Percentiles rank a stretch among this genome's conserved stretches.
Evolutionary conservation across 768 basidiomycete genomes (phyloP).

Genomic region (Lactarius tabidus): DNA sequence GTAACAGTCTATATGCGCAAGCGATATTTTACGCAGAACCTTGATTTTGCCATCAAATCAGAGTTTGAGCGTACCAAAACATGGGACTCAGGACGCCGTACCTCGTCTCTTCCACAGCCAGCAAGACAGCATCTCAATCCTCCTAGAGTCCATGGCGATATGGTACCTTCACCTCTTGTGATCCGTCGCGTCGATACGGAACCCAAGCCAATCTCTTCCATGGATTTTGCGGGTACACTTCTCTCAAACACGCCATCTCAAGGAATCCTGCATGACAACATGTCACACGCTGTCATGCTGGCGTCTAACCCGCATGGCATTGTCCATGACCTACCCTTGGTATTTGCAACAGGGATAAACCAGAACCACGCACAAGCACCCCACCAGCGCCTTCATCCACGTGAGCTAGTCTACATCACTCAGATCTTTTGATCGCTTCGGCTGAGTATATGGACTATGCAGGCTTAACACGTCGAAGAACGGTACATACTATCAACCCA

Average conservation of each 20-base stretch:
- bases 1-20: constrained; percentile 39
- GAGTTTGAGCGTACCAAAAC: constrained; percentile 25
- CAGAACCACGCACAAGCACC: not conserved
- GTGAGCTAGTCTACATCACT: not conserved
- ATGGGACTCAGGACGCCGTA: not conserved
- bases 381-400: not conserved
- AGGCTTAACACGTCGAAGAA: constrained; percentile 2
- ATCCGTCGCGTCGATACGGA: constrained; percentile 6
- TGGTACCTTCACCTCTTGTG: not conserved
- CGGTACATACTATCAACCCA: constrained; percentile 9
- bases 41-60: constrained; percentile 17
- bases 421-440: not conserved
- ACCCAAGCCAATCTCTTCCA: not conserved
- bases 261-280: not conserved
- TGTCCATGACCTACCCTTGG: not conserved
- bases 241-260: not conserved
- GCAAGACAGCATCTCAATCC: not conserved
- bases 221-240: too few species aligned
- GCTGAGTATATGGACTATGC: not conserved
- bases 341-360: not conserved
- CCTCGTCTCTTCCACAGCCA: not conserved
- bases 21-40: constrained; percentile 23
- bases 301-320: too few species aligned
- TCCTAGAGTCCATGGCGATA: not conserved
- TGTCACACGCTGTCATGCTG: too few species aligned